Conservation (phyloP, 768 basidiomycete species). For the Fomitopsis pulvina region DNA sequence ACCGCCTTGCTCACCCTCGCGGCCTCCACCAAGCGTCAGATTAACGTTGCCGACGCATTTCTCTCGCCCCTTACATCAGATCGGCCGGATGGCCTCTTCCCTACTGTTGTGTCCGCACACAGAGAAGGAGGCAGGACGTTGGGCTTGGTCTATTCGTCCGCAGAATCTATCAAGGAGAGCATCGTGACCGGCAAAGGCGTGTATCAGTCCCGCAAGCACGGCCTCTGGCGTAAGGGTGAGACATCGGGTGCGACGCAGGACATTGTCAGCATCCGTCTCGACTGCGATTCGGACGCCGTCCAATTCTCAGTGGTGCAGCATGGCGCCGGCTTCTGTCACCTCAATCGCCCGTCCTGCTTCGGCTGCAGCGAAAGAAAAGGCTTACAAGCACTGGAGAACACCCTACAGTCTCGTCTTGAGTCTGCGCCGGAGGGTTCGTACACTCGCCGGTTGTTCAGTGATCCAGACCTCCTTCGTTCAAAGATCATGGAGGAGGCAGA, state of each 20-base stretch:
- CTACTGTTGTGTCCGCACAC: conserved; percentile 79
- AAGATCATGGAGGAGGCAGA: conserved; percentile 99
- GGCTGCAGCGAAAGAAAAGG: conserved; percentile 61
- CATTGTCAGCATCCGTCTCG: conserved; percentile 71
- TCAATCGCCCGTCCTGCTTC: conserved; percentile 84
- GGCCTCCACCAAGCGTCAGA: conserved; percentile 43
- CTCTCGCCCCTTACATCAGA: conserved; percentile 79
- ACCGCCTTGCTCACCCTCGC: conserved; percentile 60
- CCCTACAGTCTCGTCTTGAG: conserved; percentile 61
- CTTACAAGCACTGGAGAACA: conserved; percentile 72
- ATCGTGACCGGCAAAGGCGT: conserved; percentile 87
- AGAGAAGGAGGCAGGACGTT: conserved; percentile 65
- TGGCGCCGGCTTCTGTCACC: conserved; percentile 91
- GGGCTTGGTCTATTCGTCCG: conserved; percentile 94
- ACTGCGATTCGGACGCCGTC: conserved; percentile 91
- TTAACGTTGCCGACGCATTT: conserved; percentile 82
- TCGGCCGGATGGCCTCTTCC: conserved; percentile 86
- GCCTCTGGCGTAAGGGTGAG: conserved; percentile 95
- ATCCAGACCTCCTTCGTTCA: conserved; percentile 72
- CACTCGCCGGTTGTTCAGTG: conserved; percentile 79
- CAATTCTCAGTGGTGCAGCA: conserved; percentile 88
- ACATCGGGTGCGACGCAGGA: conserved; percentile 93
- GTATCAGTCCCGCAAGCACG: conserved; percentile 94
- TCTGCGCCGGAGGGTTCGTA: conserved; percentile 89
- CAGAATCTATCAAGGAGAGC: conserved; percentile 77